phyloP scores from a whole-genome alignment of 192 early-diverging fungal species.

The Gonapodya sp. region DNA sequence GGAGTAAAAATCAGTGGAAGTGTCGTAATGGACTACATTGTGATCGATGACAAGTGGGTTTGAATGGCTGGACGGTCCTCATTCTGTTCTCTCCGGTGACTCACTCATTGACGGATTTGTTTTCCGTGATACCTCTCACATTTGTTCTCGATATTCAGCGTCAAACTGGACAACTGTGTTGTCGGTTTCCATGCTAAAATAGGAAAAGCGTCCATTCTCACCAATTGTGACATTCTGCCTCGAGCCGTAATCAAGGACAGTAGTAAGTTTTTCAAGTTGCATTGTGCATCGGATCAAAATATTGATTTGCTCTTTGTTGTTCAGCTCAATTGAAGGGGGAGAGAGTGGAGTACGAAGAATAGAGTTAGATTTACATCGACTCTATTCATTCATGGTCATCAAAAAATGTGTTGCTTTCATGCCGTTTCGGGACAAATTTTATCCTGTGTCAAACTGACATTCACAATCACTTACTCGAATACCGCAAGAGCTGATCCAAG shows the following conservation, averaged over 20 bases:
- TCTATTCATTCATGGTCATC: not conserved
- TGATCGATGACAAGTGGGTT: constrained; percentile 73
- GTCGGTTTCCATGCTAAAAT: constrained; percentile 1
- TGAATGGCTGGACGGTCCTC: too few species aligned
- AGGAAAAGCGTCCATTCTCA: not conserved
- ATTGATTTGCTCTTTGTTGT: not conserved
- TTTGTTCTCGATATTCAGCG: not conserved
- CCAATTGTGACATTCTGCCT: not conserved
- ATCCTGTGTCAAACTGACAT: not conserved
- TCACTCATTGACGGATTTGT: too few species aligned
- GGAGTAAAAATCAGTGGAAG: constrained; percentile 92
- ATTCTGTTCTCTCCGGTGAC: too few species aligned
- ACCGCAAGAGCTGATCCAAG: not conserved
- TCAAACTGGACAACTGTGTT: constrained; percentile 2
- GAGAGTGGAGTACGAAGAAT: not conserved
- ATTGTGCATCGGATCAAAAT: not conserved
- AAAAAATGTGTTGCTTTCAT: too few species aligned
- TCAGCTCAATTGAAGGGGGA: not conserved
- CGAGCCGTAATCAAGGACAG: not conserved
- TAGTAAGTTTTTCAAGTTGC: constrained; percentile 13
- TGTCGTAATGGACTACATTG: constrained; percentile 91
- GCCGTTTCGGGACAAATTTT: too few species aligned
- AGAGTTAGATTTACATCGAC: not conserved
- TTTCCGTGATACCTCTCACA: too few species aligned
- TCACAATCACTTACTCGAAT: not conserved